Evolutionary conservation across 2,329 filamentous ascomycete genomes (phyloP), one percentile per base, ranked within the genome.

Genomic region (Trichoderma lentiforme): DNA sequence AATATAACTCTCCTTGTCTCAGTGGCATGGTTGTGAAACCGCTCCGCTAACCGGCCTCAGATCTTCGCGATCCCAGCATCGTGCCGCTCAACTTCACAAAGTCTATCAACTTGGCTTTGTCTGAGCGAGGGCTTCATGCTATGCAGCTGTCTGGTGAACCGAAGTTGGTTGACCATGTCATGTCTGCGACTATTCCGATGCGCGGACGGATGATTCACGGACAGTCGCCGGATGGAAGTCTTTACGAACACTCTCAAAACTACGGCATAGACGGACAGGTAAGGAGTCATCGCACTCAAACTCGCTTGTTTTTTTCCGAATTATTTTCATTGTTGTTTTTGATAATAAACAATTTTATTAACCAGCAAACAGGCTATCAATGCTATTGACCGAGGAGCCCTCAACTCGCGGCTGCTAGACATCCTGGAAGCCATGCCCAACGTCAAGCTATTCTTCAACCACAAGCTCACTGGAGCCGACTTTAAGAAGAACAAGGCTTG

Each of bases 91-190:
- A 98, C 82, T 98, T 98, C 79, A 97, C 95, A 73, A 97, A 94
- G 81, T 98, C 96, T n/a, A 99, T 99, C 85, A 99, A 99, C 79
- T 84, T 99, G 70, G 95, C 96, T 26, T 86, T 99, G 1, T 98
- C 96, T 0, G 95, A 98, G 80, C 90, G 96, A 72, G 96, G 96
- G 36, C 95, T 98, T 80, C 93, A 96, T 80, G 93, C 95, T 26
- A 91, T 99, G 82, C 88, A 89, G 67, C 85, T 92, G 76, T 89
- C 93, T 1, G 88, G 89, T 30, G 87, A 90, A 36, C 83, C 89
- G 3, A 87, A 86, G 3, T 87, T 98, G 43, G 84, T 97, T 36
- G 87, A 95, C 14, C 86, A 90, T 76, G 89, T 98, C 36, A 86
- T 97, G 77, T 84, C 84, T 1, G 89, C 91, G 66, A 95, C 95